phyloP scores from a whole-genome alignment of 768 basidiomycete genomes.

The Mycena indigotica region DNA sequence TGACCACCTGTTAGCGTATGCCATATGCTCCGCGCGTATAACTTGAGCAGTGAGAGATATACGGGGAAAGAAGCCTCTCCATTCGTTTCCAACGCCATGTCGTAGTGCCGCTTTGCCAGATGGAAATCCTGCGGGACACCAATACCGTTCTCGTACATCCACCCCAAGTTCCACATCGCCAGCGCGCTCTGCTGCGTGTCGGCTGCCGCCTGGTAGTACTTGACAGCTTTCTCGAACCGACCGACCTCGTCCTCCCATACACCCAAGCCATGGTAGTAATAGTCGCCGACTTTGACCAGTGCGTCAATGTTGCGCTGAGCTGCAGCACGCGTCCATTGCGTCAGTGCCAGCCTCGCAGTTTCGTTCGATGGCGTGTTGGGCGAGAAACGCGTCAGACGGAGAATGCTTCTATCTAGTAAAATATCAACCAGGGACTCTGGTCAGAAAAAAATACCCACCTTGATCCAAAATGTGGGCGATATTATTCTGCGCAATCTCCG shows the following conservation, averaged over 20 bases:
- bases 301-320: conserved; percentile 95
- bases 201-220: conserved; percentile 92
- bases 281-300: conserved; percentile 96
- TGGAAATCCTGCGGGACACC: conserved; percentile 97
- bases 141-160: conserved; percentile 98
- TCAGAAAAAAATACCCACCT: conserved; percentile 48
- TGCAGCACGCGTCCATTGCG: conserved; percentile 94
- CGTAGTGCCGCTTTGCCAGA: conserved; percentile 95
- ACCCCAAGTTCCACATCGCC: conserved; percentile 98
- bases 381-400: conserved; percentile 68
- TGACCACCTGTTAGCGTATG: conserved; percentile 73
- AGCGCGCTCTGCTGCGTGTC: conserved; percentile 91
- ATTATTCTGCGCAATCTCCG: conserved; percentile 93
- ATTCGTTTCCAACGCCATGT: conserved; percentile 85
- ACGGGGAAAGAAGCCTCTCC: conserved; percentile 89
- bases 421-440: neutral
- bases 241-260: conserved; percentile 64
- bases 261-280: conserved; percentile 90
- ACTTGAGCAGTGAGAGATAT: conserved; percentile 73
- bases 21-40: conserved; percentile 85
- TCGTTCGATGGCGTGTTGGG: conserved; percentile 77
- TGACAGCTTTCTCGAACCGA: conserved; percentile 87
- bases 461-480: conserved; percentile 90
- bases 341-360: conserved; percentile 80
- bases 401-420: conserved; percentile 65